phyloP scores from a whole-genome alignment of 352 stramenopile genomes.

The Phytophthora meadii region DNA sequence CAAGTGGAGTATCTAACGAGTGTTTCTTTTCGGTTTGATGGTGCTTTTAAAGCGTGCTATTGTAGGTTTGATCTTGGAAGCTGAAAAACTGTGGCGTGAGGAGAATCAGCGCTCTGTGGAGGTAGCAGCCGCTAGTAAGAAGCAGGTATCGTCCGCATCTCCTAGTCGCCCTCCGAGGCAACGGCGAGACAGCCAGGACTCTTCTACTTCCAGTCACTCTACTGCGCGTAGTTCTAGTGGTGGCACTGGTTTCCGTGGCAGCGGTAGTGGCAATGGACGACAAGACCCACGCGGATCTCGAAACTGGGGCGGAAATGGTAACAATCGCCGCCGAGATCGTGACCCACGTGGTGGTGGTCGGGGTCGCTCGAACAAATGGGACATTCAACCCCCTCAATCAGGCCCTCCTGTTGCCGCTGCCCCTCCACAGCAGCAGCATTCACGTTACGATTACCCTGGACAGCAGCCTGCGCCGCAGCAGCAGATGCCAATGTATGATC shows the following conservation, averaged over 20 bases:
- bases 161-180: constrained; percentile 23
- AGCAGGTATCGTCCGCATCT: constrained; percentile 21
- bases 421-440: constrained; percentile 27
- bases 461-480: constrained; percentile 37
- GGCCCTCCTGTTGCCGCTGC: constrained; percentile 22
- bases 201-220: constrained; percentile 46
- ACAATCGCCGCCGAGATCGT: constrained; percentile 37
- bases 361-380: constrained; percentile 45
- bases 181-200: constrained; percentile 45
- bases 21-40: constrained; percentile 9
- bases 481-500: constrained; percentile 44
- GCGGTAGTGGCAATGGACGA: constrained; percentile 23
- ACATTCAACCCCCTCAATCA: constrained; percentile 39
- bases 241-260: constrained; percentile 21
- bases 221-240: constrained; percentile 45
- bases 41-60: constrained; percentile 59
- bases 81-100: constrained; percentile 69
- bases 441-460: constrained; percentile 45
- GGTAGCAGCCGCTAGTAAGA: constrained; percentile 30
- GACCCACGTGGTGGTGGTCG: constrained; percentile 40
- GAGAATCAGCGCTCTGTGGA: constrained; percentile 43
- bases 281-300: constrained; percentile 38
- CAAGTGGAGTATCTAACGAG: constrained; percentile 8
- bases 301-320: constrained; percentile 32
- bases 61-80: constrained; percentile 72